These are phyloP conservation scores for Dorcoceras hygrometricum DNA, from an alignment of 257 asterid species.

Conservation along the genomic window DNA sequence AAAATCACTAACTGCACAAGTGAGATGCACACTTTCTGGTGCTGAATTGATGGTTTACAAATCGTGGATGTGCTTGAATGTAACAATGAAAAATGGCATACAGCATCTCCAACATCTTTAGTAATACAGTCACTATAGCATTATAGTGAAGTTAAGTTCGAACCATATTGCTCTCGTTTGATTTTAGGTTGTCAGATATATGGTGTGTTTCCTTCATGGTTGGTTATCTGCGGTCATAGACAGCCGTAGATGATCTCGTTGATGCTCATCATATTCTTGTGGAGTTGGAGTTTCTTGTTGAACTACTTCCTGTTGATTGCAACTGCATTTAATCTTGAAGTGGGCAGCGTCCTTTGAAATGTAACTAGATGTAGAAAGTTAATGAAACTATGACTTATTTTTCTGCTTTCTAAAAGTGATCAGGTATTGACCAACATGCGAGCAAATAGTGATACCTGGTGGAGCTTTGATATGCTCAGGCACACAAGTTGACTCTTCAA, in stretches of 20 bases:
- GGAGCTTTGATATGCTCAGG: background rate
- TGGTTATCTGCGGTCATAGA: background rate
- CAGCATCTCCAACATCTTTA: background rate
- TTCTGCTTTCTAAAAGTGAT: background rate
- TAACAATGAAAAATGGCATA: background rate
- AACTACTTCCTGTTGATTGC: background rate
- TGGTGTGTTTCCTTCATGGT: background rate
- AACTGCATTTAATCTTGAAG: background rate
- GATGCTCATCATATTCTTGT: background rate
- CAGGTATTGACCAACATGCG: background rate
- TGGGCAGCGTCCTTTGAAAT: background rate
- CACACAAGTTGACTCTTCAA: background rate
- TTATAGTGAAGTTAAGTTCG: background rate
- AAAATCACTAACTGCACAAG: slow-evolving; percentile 89
- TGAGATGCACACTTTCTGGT: slow-evolving; percentile 34
- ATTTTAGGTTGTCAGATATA: background rate
- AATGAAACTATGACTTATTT: background rate
- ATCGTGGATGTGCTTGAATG: slow-evolving; percentile 18
- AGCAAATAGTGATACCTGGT: background rate
- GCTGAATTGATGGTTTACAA: slow-evolving; percentile 16
- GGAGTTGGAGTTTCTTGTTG: background rate
- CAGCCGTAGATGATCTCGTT: background rate
- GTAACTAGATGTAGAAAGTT: background rate
- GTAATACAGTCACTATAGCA: background rate
- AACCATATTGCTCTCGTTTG: background rate